Percentiles rank a stretch among this genome's conserved stretches.
These are phyloP conservation scores for Cyberlindnera veronae DNA, from an alignment of 805 yeast genomes.

Conservation along the genomic window DNA sequence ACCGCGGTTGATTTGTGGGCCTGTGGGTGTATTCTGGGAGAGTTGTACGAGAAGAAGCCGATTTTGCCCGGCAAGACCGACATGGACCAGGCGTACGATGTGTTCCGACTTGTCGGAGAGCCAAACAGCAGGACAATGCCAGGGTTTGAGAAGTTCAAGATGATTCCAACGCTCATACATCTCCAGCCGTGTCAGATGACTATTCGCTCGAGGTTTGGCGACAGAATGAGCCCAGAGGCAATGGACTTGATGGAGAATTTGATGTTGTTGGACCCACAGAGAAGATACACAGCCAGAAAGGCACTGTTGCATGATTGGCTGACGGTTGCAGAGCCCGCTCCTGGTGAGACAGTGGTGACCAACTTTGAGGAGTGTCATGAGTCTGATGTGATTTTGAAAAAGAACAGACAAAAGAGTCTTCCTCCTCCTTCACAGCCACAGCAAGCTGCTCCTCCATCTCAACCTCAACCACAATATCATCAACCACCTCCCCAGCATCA, in stretches of 20 bases:
- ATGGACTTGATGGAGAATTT: constrained; percentile 57
- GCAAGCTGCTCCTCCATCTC: no score
- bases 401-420: no score
- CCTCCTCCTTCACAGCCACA: no score
- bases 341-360: constrained; percentile 48
- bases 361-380: constrained; percentile 84
- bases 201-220: constrained; percentile 46
- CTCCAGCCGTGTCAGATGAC: constrained; percentile 30
- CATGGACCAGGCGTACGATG: constrained; percentile 78
- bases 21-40: constrained; percentile 92
- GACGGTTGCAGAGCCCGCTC: constrained; percentile 49
- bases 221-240: constrained; percentile 38
- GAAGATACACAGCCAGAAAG: constrained; percentile 72
- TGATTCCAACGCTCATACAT: constrained; percentile 4
- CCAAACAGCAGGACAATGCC: constrained; percentile 48
- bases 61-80: constrained; percentile 84
- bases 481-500: no score
- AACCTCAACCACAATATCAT: no score
- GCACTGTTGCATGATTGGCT: constrained; percentile 75
- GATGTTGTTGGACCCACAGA: constrained; percentile 64
- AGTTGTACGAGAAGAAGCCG: constrained; percentile 77
- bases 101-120: constrained; percentile 79
- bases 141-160: constrained; percentile 32
- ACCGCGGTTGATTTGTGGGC: constrained; percentile 99
- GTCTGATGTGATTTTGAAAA: constrained; percentile 55